These are phyloP conservation scores for Nemania bipapillata DNA, from an alignment of 2,329 filamentous ascomycete genomes.

Conservation along the genomic window DNA sequence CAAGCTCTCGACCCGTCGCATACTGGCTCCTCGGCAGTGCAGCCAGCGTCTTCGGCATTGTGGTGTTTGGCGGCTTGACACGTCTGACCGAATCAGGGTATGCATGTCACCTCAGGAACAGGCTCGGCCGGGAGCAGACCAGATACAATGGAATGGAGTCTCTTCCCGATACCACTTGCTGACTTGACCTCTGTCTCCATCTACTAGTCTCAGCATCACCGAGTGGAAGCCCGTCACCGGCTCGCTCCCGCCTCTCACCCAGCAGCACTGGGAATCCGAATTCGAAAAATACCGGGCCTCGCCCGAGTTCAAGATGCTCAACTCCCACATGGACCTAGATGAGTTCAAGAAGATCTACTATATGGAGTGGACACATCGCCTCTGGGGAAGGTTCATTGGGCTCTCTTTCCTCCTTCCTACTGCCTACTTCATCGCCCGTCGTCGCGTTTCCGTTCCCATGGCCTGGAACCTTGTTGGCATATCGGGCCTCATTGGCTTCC, in stretches of 20 bases:
- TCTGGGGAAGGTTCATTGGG: constrained; percentile 94
- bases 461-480: constrained; percentile 82
- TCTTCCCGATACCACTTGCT: constrained; percentile 15
- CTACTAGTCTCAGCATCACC: constrained; percentile 85
- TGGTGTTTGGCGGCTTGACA: constrained; percentile 93
- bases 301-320: constrained; percentile 91
- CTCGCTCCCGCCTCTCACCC: constrained; percentile 81
- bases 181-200: constrained; percentile 12
- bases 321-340: constrained; percentile 88
- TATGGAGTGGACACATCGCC: constrained; percentile 97
- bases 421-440: constrained; percentile 84
- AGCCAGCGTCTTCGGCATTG: constrained; percentile 93
- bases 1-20: constrained; percentile 79
- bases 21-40: constrained; percentile 95
- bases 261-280: constrained; percentile 87
- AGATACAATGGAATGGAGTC: constrained; percentile 1
- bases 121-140: background rate
- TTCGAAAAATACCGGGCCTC: constrained; percentile 92
- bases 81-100: constrained; percentile 96
- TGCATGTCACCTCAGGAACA: constrained; percentile 12
- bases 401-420: constrained; percentile 89
- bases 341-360: constrained; percentile 99
- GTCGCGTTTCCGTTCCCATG: constrained; percentile 81
- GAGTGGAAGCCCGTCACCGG: constrained; percentile 98
- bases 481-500: constrained; percentile 88